A percentile compares a stretch with the other conserved stretches of the same genome.
Conservation (phyloP, 2,329 filamentous ascomycete genomes). For the Monosporascus sp. region DNA sequence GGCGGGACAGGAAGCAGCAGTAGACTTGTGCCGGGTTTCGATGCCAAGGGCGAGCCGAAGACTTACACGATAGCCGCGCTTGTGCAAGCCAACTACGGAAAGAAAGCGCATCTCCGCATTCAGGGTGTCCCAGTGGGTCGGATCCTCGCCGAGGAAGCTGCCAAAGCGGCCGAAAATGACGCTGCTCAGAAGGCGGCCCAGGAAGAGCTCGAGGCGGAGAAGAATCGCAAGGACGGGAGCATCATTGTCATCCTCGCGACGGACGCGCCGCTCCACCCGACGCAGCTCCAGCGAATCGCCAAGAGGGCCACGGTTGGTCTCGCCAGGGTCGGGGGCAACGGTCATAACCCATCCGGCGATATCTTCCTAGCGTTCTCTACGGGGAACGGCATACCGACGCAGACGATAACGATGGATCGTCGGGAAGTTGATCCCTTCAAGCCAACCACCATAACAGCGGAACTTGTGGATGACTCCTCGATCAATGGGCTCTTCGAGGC, state of each 20-base stretch:
- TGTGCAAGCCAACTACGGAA: conserved; percentile 62
- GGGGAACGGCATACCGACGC: conserved; percentile 44
- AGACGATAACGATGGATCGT: conserved; percentile 26
- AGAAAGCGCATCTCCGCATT: conserved; percentile 49
- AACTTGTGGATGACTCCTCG: conserved; percentile 50
- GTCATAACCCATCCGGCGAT: conserved; percentile 58
- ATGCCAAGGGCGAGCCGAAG: conserved; percentile 27
- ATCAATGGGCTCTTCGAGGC: conserved; percentile 59
- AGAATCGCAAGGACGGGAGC: conserved; percentile 54
- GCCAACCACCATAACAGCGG: conserved; percentile 30
- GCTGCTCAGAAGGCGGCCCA: conserved; percentile 23
- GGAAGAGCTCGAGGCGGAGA: conserved; percentile 24
- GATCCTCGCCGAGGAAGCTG: conserved; percentile 42
- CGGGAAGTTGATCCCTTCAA: conserved; percentile 36
- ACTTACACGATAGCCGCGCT: conserved; percentile 56
- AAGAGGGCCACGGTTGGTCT: conserved; percentile 58
- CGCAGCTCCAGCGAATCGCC: conserved; percentile 52
- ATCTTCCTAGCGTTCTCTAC: conserved; percentile 65
- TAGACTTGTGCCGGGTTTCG: conserved; percentile 45
- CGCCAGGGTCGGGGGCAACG: conserved; percentile 54
- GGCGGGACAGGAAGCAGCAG: conserved; percentile 60
- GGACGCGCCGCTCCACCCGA: conserved; percentile 52
- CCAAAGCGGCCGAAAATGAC: conserved; percentile 17
- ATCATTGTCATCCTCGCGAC: conserved; percentile 58
- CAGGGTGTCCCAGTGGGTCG: conserved; percentile 57